phyloP scores from a whole-genome alignment of 495 filamentous ascomycete genomes.

The Tuber microsphaerosporum region DNA sequence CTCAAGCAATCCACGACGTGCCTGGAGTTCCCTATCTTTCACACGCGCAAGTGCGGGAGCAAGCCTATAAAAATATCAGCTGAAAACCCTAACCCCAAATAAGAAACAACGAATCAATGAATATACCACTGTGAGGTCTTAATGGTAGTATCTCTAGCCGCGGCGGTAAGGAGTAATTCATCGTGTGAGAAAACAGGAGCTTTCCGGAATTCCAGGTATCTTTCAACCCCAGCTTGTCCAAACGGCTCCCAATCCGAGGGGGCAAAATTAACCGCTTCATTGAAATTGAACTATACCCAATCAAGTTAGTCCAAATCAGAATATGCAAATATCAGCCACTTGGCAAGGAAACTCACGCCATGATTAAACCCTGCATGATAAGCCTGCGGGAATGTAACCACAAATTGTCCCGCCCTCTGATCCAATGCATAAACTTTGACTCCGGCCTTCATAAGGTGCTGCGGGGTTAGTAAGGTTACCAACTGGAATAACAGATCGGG shows the following conservation, averaged over 20 bases:
- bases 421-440: slow-evolving; percentile 89
- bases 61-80: slow-evolving; percentile 46
- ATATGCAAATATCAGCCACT: slow-evolving; percentile 42
- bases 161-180: slow-evolving; percentile 82
- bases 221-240: slow-evolving; percentile 76
- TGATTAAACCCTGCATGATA: slow-evolving; percentile 93
- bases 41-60: slow-evolving; percentile 77
- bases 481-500: slow-evolving; percentile 95
- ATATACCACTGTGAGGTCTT: slow-evolving; percentile 77
- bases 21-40: slow-evolving; percentile 60
- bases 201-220: slow-evolving; percentile 78
- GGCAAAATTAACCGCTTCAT: slow-evolving; percentile 97
- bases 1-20: slow-evolving; percentile 60
- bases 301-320: slow-evolving; percentile 17
- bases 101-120: not conserved
- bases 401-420: slow-evolving; percentile 90
- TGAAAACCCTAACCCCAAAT: not conserved
- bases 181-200: slow-evolving; percentile 97
- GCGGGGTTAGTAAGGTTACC: slow-evolving; percentile 86
- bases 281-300: slow-evolving; percentile 76
- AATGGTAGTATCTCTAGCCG: slow-evolving; percentile 69
- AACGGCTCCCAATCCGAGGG: slow-evolving; percentile 94
- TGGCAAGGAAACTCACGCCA: slow-evolving; percentile 45
- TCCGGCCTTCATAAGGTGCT: slow-evolving; percentile 89
- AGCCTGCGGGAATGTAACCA: slow-evolving; percentile 87